Conservation (phyloP, 2,329 filamentous ascomycete genomes). For the Volutella citrinella region DNA sequence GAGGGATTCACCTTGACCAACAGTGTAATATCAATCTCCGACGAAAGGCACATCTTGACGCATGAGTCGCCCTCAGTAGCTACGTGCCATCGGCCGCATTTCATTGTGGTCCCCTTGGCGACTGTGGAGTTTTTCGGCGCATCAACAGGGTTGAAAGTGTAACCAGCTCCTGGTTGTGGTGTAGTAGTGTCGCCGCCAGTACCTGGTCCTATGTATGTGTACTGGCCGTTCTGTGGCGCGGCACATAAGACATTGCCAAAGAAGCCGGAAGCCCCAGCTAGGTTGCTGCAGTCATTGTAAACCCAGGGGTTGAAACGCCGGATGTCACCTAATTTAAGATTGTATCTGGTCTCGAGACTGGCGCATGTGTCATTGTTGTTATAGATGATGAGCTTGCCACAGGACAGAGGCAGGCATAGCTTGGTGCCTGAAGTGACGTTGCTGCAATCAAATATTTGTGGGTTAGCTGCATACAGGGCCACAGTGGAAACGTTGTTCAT, state of each 20-base stretch:
- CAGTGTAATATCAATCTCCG: conserved; percentile 8
- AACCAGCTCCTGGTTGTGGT: not conserved
- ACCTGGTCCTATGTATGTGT: not conserved
- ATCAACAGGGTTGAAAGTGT: conserved; percentile 2
- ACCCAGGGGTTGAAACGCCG: conserved; percentile 4
- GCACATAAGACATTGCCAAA: conserved; percentile 3
- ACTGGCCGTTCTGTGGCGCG: conserved; percentile 1
- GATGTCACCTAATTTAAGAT: conserved; percentile 1
- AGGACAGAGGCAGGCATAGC: not conserved
- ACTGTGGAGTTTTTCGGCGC: conserved; percentile 4
- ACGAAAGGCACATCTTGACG: conserved; percentile 9
- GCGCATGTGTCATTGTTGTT: not conserved
- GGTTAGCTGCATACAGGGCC: not conserved
- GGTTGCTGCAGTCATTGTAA: conserved; percentile 4
- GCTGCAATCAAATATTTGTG: conserved; percentile 1
- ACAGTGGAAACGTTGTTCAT: conserved; percentile 1
- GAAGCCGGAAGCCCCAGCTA: not conserved
- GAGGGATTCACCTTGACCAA: conserved; percentile 9
- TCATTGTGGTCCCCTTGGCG: conserved; percentile 1
- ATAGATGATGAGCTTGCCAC: not conserved
- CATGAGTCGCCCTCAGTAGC: conserved; percentile 2
- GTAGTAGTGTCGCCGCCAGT: conserved; percentile 1
- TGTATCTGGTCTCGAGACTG: not conserved
- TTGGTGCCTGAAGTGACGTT: not conserved
- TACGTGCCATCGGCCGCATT: conserved; percentile 4